phyloP scores from a whole-genome alignment of 345 rosid genomes.

The Laguncularia racemosa region DNA sequence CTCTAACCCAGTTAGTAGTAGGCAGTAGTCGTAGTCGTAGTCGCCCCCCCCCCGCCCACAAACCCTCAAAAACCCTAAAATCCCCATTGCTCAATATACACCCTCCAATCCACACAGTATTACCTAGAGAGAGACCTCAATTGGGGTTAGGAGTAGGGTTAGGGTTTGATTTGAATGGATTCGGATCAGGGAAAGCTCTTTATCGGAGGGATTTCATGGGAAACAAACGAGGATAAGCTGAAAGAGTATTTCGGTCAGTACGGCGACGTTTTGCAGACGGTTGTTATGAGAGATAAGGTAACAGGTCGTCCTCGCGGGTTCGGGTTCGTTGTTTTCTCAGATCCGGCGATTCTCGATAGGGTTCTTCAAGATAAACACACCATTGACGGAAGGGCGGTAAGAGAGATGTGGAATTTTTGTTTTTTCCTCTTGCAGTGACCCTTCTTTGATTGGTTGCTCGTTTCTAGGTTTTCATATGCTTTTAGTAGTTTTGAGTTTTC shows the following conservation, averaged over 20 bases:
- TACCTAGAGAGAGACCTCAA: no score
- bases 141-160: no score
- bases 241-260: conserved; percentile 35
- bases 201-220: conserved; percentile 64
- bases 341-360: conserved; percentile 36
- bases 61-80: no score
- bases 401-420: neutral
- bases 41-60: no score
- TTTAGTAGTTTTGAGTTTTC: no score
- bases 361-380: conserved; percentile 49
- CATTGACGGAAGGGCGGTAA: conserved; percentile 46
- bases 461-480: no score
- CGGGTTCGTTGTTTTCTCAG: conserved; percentile 52
- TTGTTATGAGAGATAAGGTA: conserved; percentile 44
- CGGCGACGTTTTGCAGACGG: conserved; percentile 43
- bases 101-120: no score
- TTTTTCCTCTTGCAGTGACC: neutral
- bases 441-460: neutral
- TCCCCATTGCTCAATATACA: no score
- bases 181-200: conserved; percentile 63
- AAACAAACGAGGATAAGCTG: conserved; percentile 48
- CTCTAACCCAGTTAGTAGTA: no score
- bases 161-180: conserved; percentile 24
- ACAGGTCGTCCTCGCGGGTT: conserved; percentile 58
- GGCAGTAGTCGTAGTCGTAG: no score